Base-by-base conservation (phyloP, 129 eudicot species). In the Centella asiatica region DNA sequence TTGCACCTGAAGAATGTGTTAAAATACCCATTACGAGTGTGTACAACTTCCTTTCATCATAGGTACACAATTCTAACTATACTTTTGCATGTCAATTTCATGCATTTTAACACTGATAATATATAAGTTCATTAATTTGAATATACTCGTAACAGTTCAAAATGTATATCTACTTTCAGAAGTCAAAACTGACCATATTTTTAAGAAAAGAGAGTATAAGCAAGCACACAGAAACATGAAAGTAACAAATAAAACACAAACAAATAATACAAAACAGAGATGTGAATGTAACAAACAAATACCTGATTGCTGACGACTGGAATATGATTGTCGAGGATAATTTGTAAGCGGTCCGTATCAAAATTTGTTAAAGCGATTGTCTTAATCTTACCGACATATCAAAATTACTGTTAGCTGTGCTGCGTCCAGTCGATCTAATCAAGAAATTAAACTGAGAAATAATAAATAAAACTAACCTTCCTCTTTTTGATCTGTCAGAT, bases 281-380 rank as follows among this genome's bases (percentile, higher is more conserved):
- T 46, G 14, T 22, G 14, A 62, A 22, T 45, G 25, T n/a, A n/a
- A n/a, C n/a, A n/a, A n/a, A n/a, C n/a, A n/a, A 12, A 44, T 68
- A 80, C 99, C 95, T 93, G 99, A 72, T 93, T 93, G 78, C 96
- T 92, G 51, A 93, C 96, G 57, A 93, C 72, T 46, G 99, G 99
- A 58, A 93, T 93, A 39, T 83, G 95, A 51, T 93, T 93, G 53
- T 93, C 99, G 70, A 93, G 70, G 60, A 93, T 93, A 63, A 75
- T 93, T 62, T 70, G 80, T 68, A 93, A 72, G 54, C 99, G 79
- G 65, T 82, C 77, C 4, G 98, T 92, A 51, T 93, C 99, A 62
- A 93, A 93, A 83, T 93, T 93, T 3, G 99, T 93, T 73, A 93
- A 80, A 74, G 99, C 96, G 60, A 93, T 78, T 26, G 99, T 88